These are phyloP conservation scores for Psilocybe cubensis DNA, from an alignment of 768 basidiomycete species.

Conservation along the genomic window DNA sequence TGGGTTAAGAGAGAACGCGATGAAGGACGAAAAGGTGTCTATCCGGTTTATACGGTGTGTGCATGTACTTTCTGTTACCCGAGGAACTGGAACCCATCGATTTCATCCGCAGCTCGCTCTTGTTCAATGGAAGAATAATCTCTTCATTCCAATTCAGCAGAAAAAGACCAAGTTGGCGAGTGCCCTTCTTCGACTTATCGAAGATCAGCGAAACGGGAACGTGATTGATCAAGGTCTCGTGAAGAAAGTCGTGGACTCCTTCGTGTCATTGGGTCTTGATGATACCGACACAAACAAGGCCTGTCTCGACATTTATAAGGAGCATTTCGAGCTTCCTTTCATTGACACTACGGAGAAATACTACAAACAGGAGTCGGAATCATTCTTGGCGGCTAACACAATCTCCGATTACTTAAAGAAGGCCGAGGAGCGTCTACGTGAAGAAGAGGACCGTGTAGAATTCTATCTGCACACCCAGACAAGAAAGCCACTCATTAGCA, in stretches of 20 bases:
- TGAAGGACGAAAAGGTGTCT: slow-evolving; percentile 93
- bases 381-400: slow-evolving; percentile 85
- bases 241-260: slow-evolving; percentile 94
- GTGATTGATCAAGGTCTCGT: slow-evolving; percentile 90
- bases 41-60: slow-evolving; percentile 92
- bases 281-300: slow-evolving; percentile 91
- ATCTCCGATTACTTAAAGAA: slow-evolving; percentile 96
- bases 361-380: slow-evolving; percentile 90
- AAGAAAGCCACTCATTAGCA: slow-evolving; percentile 75
- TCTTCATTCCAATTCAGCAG: slow-evolving; percentile 87
- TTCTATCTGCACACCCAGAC: slow-evolving; percentile 91
- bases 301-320: slow-evolving; percentile 91
- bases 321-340: slow-evolving; percentile 90
- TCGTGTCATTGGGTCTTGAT: slow-evolving; percentile 93
- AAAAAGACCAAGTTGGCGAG: slow-evolving; percentile 82
- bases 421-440: slow-evolving; percentile 88
- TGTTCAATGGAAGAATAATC: slow-evolving; percentile 93
- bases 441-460: slow-evolving; percentile 96
- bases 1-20: slow-evolving; percentile 99
- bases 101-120: slow-evolving; percentile 76
- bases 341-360: slow-evolving; percentile 87
- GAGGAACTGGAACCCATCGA: slow-evolving; percentile 7
- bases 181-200: slow-evolving; percentile 88
- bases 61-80: background rate
- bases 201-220: slow-evolving; percentile 93